phyloP scores from a whole-genome alignment of 169 alveolate genomes.

The Cryptosporidium muris region DNA sequence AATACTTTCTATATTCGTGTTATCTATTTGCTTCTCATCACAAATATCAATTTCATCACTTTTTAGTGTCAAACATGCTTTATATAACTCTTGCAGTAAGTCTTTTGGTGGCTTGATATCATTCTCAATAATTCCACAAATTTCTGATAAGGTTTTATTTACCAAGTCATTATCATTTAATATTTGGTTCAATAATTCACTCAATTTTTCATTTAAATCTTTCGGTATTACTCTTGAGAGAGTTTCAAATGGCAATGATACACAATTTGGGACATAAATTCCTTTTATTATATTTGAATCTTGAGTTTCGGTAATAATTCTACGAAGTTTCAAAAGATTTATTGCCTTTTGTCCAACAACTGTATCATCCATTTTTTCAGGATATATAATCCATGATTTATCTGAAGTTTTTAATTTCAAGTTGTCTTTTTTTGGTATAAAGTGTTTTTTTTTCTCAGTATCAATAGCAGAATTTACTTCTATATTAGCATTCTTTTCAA shows the following conservation, averaged over 20 bases:
- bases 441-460: slow-evolving; percentile 12
- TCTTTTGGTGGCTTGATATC: slow-evolving; percentile 72
- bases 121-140: slow-evolving; percentile 49
- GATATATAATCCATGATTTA: slow-evolving; percentile 11
- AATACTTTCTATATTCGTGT: not conserved
- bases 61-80: slow-evolving; percentile 60
- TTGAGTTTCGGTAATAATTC: not conserved
- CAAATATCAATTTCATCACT: not conserved
- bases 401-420: slow-evolving; percentile 18
- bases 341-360: slow-evolving; percentile 67
- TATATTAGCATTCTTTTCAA: not conserved
- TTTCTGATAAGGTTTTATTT: not conserved
- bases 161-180: not conserved
- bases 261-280: slow-evolving; percentile 53
- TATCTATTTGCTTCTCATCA: not conserved
- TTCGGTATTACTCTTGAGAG: slow-evolving; percentile 4
- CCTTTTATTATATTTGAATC: not conserved
- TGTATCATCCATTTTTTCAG: slow-evolving; percentile 22
- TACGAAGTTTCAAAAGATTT: slow-evolving; percentile 21
- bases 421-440: slow-evolving; percentile 20
- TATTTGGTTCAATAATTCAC: not conserved
- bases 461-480: not conserved
- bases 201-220: slow-evolving; percentile 13
- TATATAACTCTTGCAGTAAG: slow-evolving; percentile 65
- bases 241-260: slow-evolving; percentile 62